Evolutionary conservation across 257 asterid genomes (phyloP), one percentile per base, ranked within the genome.

Genomic region (Linderniella brevidens): DNA sequence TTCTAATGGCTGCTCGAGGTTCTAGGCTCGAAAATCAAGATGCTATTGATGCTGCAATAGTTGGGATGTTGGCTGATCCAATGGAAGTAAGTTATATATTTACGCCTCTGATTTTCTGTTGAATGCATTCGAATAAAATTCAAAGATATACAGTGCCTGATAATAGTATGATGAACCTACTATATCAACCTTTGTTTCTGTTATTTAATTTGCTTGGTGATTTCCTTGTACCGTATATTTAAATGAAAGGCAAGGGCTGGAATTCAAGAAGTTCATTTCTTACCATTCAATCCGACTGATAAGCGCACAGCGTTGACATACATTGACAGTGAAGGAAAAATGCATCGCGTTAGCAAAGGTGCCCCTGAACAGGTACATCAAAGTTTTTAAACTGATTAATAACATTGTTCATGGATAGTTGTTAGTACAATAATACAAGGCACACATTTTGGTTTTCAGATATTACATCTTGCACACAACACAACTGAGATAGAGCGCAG

Each of bases 281-380:
- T 86, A 38, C 96, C 96, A 16, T 86, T 86, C 67, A 86, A 86
- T 60, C 96, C 96, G 0, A 85, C 84, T 9, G 94, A 86, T 15
- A 86, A 86, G 71, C 85, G 96, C 46, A 86, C 96, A 20, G 96
- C 96, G 12, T 74, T 78, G 53, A 81, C 96, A 5, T 86, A 78
- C 61, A 46, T 74, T 7, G 96, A 81, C 18, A 32, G 59, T 48
- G 66, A 69, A 60, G 94, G 92, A 12, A 79, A 81, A 58, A 74
- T 80, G 96, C 90, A 81, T 48, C 71, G 96, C 49, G 81, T 66
- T 40, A 86, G 94, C 79, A 86, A 86, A 71, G 96, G 96, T 64
- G 96, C 96, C 47, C 96, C 96, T 36, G 96, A 86, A 49, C 93
- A 81, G 82, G 95, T 85, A 58, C 63, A 67, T 67, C 59, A 53